Conservation (phyloP, 176 grass and related monocot genomes). For the Dendrocalamus sinicus region DNA sequence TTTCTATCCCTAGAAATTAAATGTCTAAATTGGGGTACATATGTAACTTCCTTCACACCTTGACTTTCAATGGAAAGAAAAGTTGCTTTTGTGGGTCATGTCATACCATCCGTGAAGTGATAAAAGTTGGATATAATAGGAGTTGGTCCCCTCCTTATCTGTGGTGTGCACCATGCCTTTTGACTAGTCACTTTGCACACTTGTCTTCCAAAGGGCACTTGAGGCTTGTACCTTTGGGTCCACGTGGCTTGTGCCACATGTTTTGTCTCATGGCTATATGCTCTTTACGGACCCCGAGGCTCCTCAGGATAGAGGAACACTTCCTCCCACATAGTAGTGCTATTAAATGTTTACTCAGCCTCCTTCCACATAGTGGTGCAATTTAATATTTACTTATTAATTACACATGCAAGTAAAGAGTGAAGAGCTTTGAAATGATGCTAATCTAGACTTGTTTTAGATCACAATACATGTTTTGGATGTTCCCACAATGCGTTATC, state of each 20-base stretch:
- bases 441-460: background rate
- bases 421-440: background rate
- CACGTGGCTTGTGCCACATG: background rate
- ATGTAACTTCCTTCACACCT: background rate
- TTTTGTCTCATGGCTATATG: background rate
- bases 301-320: background rate
- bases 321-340: background rate
- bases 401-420: background rate
- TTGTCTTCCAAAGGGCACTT: background rate
- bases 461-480: background rate
- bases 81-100: background rate
- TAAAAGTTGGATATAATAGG: background rate
- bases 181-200: background rate
- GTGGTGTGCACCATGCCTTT: background rate
- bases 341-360: background rate
- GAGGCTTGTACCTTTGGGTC: background rate
- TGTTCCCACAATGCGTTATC: background rate
- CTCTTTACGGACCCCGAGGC: background rate
- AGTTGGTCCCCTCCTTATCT: background rate
- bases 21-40: background rate
- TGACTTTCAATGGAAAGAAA: background rate
- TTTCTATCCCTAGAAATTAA: conserved; percentile 6
- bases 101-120: background rate
- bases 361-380: no score
- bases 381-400: background rate